Evolutionary conservation across 1,284 basidiomycete species (phyloP).

Genomic region (Trametes hirsuta): DNA sequence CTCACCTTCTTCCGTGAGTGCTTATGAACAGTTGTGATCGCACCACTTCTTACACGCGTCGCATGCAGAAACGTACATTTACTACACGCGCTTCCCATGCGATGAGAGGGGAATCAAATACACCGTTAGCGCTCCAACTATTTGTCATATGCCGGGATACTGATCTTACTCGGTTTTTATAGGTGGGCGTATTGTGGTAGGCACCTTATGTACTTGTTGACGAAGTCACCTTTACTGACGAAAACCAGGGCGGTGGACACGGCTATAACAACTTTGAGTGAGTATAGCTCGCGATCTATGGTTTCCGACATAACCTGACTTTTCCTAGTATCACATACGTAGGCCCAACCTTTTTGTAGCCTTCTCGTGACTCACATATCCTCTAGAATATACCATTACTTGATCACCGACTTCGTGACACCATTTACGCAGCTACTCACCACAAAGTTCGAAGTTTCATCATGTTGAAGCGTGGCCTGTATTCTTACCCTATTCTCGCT

Average conservation of each 20-base stretch:
- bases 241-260: constrained; percentile 31
- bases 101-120: constrained; percentile 34
- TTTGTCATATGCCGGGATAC: background rate
- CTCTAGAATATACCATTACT: constrained; percentile 38
- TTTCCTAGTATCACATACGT: constrained; percentile 41
- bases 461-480: background rate
- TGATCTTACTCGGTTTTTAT: background rate
- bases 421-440: constrained; percentile 36
- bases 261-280: constrained; percentile 33
- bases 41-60: too few relatives aligned
- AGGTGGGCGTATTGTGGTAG: constrained; percentile 40
- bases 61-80: constrained; percentile 42
- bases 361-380: background rate
- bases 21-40: background rate
- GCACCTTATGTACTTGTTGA: background rate
- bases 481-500: background rate
- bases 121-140: constrained; percentile 30
- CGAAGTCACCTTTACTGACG: background rate
- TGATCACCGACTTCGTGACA: constrained; percentile 40
- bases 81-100: constrained; percentile 41
- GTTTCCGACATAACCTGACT: background rate
- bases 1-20: constrained; percentile 47
- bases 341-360: background rate
- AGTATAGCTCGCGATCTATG: constrained; percentile 9
- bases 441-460: constrained; percentile 35